These are phyloP conservation scores for Globisporangium acanthophoron DNA, from an alignment of 352 stramenopile genomes.

Conservation along the genomic window DNA sequence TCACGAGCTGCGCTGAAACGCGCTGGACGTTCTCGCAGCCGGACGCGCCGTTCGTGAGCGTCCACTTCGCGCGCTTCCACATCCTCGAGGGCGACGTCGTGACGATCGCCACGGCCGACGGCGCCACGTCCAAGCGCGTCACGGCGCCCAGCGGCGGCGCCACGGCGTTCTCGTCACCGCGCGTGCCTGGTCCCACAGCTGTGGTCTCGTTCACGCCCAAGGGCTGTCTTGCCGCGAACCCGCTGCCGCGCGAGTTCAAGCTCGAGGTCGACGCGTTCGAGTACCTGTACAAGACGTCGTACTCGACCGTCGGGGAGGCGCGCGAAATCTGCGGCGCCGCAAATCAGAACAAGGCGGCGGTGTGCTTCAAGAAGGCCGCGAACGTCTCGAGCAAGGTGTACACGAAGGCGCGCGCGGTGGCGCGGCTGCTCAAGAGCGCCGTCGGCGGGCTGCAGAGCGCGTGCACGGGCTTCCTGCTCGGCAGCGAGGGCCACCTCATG, in stretches of 20 bases:
- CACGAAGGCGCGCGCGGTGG: slow-evolving; percentile 24
- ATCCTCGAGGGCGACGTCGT: slow-evolving; percentile 25
- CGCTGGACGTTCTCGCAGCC: slow-evolving; percentile 18
- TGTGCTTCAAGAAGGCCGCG: slow-evolving; percentile 27
- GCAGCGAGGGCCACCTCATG: slow-evolving; percentile 38
- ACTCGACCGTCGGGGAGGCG: slow-evolving; percentile 11
- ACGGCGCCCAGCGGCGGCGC: slow-evolving; percentile 14
- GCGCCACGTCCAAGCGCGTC: slow-evolving; percentile 15
- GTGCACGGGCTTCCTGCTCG: slow-evolving; percentile 42
- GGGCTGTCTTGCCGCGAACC: not conserved
- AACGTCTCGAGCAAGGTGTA: slow-evolving; percentile 16
- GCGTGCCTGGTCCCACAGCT: slow-evolving; percentile 19
- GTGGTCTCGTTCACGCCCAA: slow-evolving; percentile 25
- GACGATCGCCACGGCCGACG: slow-evolving; percentile 17
- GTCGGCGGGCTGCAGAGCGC: slow-evolving; percentile 11
- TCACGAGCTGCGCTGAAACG: slow-evolving; percentile 16
- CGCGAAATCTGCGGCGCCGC: slow-evolving; percentile 23
- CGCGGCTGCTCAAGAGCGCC: slow-evolving; percentile 28
- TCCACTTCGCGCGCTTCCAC: slow-evolving; percentile 37
- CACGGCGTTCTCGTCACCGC: slow-evolving; percentile 26
- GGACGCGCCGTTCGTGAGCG: slow-evolving; percentile 28
- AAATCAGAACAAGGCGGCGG: slow-evolving; percentile 26
- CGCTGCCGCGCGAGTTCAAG: slow-evolving; percentile 14
- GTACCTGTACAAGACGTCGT: slow-evolving; percentile 14
- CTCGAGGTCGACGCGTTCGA: slow-evolving; percentile 30